Evolutionary conservation across 164 flowering plant species (phyloP).

Genomic region (Vitis labrusca): DNA sequence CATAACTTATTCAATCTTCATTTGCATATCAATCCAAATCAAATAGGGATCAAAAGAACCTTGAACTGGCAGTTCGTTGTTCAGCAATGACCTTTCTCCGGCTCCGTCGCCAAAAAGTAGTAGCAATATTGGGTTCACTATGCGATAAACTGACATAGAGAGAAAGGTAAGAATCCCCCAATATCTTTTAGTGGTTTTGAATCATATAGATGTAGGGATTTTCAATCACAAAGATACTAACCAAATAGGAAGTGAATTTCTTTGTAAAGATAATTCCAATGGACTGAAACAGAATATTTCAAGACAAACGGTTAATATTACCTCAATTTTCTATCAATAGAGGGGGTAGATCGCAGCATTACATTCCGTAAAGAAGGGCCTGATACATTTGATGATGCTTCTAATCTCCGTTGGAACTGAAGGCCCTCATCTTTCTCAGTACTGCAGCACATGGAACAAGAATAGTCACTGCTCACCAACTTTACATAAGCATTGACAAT

Average conservation of each 20-base stretch:
- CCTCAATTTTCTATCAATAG: slow-evolving; percentile 70
- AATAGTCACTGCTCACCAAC: background rate
- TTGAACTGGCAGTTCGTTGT: slow-evolving; percentile 94
- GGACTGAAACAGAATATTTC: background rate
- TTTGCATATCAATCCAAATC: background rate
- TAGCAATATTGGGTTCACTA: slow-evolving; percentile 91
- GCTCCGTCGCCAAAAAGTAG: slow-evolving; percentile 79
- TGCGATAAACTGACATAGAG: slow-evolving; percentile 67
- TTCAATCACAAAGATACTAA: background rate
- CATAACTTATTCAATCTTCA: background rate
- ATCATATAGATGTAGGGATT: background rate
- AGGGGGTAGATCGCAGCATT: slow-evolving; percentile 55
- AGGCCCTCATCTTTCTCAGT: slow-evolving; percentile 70
- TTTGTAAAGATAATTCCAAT: background rate
- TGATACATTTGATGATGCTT: slow-evolving; percentile 49
- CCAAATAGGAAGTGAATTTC: background rate
- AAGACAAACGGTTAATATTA: slow-evolving; percentile 15
- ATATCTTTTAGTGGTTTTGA: background rate
- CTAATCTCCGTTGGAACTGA: slow-evolving; percentile 61
- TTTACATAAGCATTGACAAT: background rate
- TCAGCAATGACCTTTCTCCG: slow-evolving; percentile 80
- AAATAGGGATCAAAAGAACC: slow-evolving; percentile 41
- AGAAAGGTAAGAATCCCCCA: slow-evolving; percentile 12
- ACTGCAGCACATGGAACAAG: slow-evolving; percentile 33
- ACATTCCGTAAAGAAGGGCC: slow-evolving; percentile 65